Conservation (phyloP, 139 green algal species). For the Chlorokybus atmophyticus region DNA sequence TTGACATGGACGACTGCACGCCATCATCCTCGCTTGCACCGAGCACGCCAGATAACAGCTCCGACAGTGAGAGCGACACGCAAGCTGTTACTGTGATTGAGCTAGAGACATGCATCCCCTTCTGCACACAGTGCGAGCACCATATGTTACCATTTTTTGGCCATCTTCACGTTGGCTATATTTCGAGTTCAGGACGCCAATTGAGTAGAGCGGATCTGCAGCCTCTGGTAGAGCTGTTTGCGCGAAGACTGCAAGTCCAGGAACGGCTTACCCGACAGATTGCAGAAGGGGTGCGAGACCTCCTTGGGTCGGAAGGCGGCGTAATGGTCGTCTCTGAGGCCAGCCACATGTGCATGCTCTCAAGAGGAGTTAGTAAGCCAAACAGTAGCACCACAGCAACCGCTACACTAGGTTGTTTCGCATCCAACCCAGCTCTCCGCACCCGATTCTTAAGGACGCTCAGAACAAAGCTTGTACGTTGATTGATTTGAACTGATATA, state of each 20-base stretch:
- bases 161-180: constrained; percentile 15
- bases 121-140: constrained; percentile 86
- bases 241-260: constrained; percentile 50
- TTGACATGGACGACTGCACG: no score
- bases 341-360: constrained; percentile 95
- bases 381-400: constrained; percentile 11
- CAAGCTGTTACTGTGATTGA: no score
- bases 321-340: constrained; percentile 71
- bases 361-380: constrained; percentile 72
- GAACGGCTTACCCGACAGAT: constrained; percentile 84
- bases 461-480: no score
- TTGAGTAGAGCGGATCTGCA: constrained; percentile 2
- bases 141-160: constrained; percentile 96
- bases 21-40: no score
- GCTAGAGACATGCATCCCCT: constrained; percentile 12
- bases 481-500: no score
- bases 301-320: constrained; percentile 6
- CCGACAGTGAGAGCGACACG: no score
- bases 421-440: constrained; percentile 5
- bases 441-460: constrained; percentile 12
- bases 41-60: no score
- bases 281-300: constrained; percentile 21
- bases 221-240: constrained; percentile 16
- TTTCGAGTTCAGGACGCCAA: neutral
- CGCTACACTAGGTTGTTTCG: constrained; percentile 17